Base-by-base conservation (phyloP, 306 rosid genomes). In the Vigna radiata region DNA sequence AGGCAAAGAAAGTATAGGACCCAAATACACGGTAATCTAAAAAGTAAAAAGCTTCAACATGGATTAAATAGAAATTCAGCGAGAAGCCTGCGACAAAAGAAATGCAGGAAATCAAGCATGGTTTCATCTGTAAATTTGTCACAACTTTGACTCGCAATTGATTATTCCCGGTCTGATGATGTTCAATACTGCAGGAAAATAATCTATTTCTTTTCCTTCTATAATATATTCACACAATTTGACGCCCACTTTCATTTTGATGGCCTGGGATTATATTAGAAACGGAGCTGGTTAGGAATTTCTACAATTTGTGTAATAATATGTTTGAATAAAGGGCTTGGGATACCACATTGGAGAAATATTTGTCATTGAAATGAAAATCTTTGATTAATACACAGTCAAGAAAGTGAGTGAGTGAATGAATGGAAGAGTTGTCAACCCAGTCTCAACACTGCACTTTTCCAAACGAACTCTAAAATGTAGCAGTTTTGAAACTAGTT, bases 391-490 rank as follows among this genome's bases (percentile, higher is more conserved):
- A 65, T 4, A 47, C 29, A 48, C n/a, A 29, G 25, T 8, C 23
- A 49, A 48, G 60, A 27, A 29, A 49, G 46, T 25, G 27, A 1
- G 33, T 29, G 33, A 29, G 4, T 29, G 59, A 48, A 23, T 15
- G 17, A 49, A n/a, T 21, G 6, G 4, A 39, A 14, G 53, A 46
- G 4, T 33, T 56, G 55, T 56, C 53, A 53, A 58, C 23, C 1
- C 76, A 54, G 8, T 39, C 21, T 39, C 71, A 65, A 21, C 7
- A 67, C 47, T 33, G 46, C 49, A 70, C 18, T 70, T 70, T 13
- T 12, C 56, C 16, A 54, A 71, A 55, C 25, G 23, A 33, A 36
- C 37, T 44, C 50, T 71, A 54, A 72, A 2, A 55, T 39, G 27
- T 18, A 54, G 39, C 18, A 37, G 53, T 19, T 72, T 21, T 39